A percentile compares a stretch with the other conserved stretches of the same genome.
These are phyloP conservation scores for Globisporangium echinulatum DNA, from an alignment of 352 stramenopile species.

Conservation along the genomic window DNA sequence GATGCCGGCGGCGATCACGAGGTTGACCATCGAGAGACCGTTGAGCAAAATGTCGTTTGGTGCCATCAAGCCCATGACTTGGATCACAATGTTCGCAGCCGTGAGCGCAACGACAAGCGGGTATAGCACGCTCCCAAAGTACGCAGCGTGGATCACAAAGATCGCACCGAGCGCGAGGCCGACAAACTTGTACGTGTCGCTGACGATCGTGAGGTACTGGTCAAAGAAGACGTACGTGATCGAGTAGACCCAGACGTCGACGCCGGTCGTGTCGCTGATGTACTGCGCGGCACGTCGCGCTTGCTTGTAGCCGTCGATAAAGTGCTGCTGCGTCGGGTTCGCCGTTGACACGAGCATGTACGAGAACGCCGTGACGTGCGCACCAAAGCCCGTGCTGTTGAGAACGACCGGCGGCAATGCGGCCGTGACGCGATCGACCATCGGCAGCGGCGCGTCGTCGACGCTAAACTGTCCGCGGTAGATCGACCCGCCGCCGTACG, in stretches of 20 bases:
- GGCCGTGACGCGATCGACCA: slow-evolving; percentile 13
- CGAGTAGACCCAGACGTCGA: slow-evolving; percentile 70
- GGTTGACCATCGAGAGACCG: slow-evolving; percentile 75
- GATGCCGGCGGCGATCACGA: slow-evolving; percentile 67
- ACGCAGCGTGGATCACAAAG: slow-evolving; percentile 39
- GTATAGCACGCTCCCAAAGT: slow-evolving; percentile 42
- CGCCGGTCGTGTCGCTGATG: slow-evolving; percentile 58
- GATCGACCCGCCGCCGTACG: slow-evolving; percentile 52
- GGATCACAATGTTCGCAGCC: slow-evolving; percentile 41
- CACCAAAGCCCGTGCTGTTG: slow-evolving; percentile 40
- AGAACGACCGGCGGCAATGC: slow-evolving; percentile 30
- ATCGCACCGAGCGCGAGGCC: slow-evolving; percentile 35
- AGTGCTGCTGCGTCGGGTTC: slow-evolving; percentile 27
- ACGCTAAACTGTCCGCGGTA: slow-evolving; percentile 68
- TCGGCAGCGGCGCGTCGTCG: slow-evolving; percentile 41
- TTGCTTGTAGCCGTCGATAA: slow-evolving; percentile 48
- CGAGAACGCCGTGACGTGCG: slow-evolving; percentile 50
- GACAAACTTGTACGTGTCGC: slow-evolving; percentile 44
- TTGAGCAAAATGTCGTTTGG: slow-evolving; percentile 68
- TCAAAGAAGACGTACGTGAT: slow-evolving; percentile 57
- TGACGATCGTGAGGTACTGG: slow-evolving; percentile 58
- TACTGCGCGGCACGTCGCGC: slow-evolving; percentile 47
- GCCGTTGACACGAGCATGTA: slow-evolving; percentile 58
- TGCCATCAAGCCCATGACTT: slow-evolving; percentile 59
- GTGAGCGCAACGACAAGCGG: slow-evolving; percentile 38